Evolutionary conservation across 305 asterid species (phyloP), one percentile per base, ranked within the genome.

Genomic region (Fraxinus sp.): DNA sequence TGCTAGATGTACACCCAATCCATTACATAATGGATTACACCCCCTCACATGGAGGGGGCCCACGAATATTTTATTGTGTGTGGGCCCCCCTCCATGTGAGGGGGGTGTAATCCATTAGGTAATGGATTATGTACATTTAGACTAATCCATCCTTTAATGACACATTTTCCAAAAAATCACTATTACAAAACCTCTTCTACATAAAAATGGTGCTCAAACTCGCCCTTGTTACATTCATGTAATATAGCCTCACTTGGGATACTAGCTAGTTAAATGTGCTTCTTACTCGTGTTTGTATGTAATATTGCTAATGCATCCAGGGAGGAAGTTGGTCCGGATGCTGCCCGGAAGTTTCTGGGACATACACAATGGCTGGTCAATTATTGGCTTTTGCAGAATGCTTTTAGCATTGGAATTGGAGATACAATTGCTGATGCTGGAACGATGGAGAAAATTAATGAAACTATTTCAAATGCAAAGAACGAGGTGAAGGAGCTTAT

Each of bases 291-390:
- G 66, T 57, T 57, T 57, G 24, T 57, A 18, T 57, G 66, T 57
- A 18, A 57, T 18, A 7, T 57, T 57, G 75, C 36, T 77, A 75
- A 71, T 85, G 80, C 77, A 49, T 81, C 66, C 92, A 96, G 99
- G 99, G 99, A 97, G 84, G 99, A 97, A 86, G 99, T 97, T 18
- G 99, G 99, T 49, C 99, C 99, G 16, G 98, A 97, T 55, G 99
- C 98, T 9, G 99, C 99, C 87, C 97, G 99, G 57, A 97, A 97
- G 66, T 97, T 90, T 97, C 98, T 9, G 99, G 99, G 99, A 55
- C 99, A 97, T 82, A 97, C 99, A 20, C 99, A 97, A 81, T 97
- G 99, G 99, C 97, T 97, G 28, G 99, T 97, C 83, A 97, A 97
- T 82, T 97, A 97, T 86, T 97, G 99, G 99, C 98, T 97, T 85